Percentiles rank a stretch among this genome's conserved stretches.
Conservation (phyloP, 1,139 yeast species). For the Magnusiomyces suaveolens region DNA sequence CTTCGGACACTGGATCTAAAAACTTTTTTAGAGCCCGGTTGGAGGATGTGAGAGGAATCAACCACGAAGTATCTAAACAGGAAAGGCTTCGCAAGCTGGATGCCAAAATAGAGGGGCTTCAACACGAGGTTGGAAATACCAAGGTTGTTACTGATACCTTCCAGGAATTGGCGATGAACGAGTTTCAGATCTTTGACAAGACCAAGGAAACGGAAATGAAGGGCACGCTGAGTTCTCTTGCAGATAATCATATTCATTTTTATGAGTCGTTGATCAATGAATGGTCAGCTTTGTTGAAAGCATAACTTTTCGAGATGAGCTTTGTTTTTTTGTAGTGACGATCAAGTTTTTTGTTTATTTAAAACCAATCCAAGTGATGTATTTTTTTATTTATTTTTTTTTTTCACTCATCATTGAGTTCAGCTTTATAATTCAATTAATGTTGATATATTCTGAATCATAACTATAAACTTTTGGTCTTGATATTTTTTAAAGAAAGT, state of each 20-base stretch:
- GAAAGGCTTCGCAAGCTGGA: conserved; percentile 45
- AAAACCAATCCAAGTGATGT: no score
- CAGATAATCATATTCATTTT: conserved; percentile 68
- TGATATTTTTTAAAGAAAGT: no score
- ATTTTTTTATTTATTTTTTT: no score
- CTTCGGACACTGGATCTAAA: conserved; percentile 48
- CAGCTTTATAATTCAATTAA: background rate
- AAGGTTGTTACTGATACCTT: conserved; percentile 62
- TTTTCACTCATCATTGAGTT: background rate
- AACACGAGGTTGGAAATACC: conserved; percentile 51
- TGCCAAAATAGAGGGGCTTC: conserved; percentile 50
- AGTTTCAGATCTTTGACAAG: conserved; percentile 72
- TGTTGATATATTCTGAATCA: background rate
- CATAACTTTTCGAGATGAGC: no score
- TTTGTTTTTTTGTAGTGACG: no score
- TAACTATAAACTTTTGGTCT: background rate
- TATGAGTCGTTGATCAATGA: conserved; percentile 36
- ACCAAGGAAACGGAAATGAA: conserved; percentile 73
- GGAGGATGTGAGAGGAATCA: conserved; percentile 52
- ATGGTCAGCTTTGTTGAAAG: conserved; percentile 7
- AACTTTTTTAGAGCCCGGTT: conserved; percentile 46
- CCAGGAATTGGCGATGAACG: conserved; percentile 55
- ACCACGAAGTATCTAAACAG: conserved; percentile 46
- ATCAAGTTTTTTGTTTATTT: no score
- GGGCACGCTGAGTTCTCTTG: conserved; percentile 55